phyloP scores from a whole-genome alignment of 2,329 filamentous ascomycete genomes.

The Purpureocillium lavendulum region DNA sequence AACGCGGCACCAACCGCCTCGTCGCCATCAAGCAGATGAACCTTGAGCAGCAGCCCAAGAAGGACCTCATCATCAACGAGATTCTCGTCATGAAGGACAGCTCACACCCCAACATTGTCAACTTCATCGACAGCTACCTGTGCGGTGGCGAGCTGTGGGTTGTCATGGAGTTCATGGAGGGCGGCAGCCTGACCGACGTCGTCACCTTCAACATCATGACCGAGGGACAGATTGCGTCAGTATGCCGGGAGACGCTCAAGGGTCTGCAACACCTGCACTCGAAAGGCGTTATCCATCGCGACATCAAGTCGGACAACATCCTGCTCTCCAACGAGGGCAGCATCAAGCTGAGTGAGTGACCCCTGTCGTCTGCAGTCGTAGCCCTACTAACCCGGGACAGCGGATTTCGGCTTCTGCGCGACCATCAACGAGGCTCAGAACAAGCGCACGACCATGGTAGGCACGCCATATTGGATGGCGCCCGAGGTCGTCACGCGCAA shows the following conservation, averaged over 20 bases:
- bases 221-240: slow-evolving; percentile 91
- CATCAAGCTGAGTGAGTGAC: slow-evolving; percentile 84
- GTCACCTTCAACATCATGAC: slow-evolving; percentile 99
- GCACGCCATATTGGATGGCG: slow-evolving; percentile 99
- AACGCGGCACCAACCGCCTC: slow-evolving; percentile 72
- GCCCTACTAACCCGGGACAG: slow-evolving; percentile 36
- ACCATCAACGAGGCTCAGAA: slow-evolving; percentile 96
- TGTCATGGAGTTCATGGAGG: slow-evolving; percentile 99
- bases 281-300: slow-evolving; percentile 95
- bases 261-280: slow-evolving; percentile 93
- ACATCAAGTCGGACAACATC: slow-evolving; percentile 99
- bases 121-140: slow-evolving; percentile 96
- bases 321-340: slow-evolving; percentile 87
- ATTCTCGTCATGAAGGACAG: slow-evolving; percentile 99
- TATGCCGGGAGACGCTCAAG: slow-evolving; percentile 86
- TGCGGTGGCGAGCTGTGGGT: slow-evolving; percentile 91
- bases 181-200: slow-evolving; percentile 92
- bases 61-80: slow-evolving; percentile 98
- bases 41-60: slow-evolving; percentile 95
- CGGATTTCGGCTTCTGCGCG: slow-evolving; percentile 97
- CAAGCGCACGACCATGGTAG: slow-evolving; percentile 98
- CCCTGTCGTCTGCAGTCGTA: neutral
- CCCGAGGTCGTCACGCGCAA: slow-evolving; percentile 96
- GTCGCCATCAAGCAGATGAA: slow-evolving; percentile 99
- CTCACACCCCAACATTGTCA: slow-evolving; percentile 97